phyloP scores from a whole-genome alignment of 2,329 filamentous ascomycete genomes.

The Colletotrichum navitas region DNA sequence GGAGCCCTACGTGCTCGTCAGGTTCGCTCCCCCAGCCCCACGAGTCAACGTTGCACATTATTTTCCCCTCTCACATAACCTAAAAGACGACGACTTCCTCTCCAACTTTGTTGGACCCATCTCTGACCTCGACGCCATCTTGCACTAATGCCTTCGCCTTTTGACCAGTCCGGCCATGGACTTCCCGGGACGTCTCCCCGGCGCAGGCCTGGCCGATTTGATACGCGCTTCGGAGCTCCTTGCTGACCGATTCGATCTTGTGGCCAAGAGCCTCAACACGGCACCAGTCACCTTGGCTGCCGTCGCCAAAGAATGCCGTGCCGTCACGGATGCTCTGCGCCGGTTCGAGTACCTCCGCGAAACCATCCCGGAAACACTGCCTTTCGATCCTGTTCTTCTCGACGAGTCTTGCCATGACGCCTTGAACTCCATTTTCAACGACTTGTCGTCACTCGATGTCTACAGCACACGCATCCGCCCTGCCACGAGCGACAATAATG shows the following conservation, averaged over 20 bases:
- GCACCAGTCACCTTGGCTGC: conserved; percentile 43
- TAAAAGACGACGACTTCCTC: conserved; percentile 34
- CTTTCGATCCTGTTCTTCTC: conserved; percentile 31
- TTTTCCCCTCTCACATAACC: not conserved
- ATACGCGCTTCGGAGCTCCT: conserved; percentile 32
- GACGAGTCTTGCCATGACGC: conserved; percentile 34
- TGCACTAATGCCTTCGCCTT: conserved; percentile 24
- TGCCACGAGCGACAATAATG: conserved; percentile 27
- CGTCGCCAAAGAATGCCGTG: conserved; percentile 42
- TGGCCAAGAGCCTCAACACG: conserved; percentile 42
- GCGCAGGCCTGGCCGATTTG: conserved; percentile 33
- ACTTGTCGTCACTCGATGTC: conserved; percentile 30
- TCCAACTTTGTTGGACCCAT: not conserved
- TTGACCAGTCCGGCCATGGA: conserved; percentile 38
- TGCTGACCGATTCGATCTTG: conserved; percentile 21
- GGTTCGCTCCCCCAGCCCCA: conserved; percentile 23
- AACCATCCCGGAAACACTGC: conserved; percentile 20
- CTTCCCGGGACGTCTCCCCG: conserved; percentile 41
- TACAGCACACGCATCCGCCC: conserved; percentile 34
- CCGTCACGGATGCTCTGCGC: conserved; percentile 34
- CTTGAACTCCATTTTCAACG: conserved; percentile 32
- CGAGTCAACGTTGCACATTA: conserved; percentile 30
- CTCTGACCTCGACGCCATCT: conserved; percentile 20
- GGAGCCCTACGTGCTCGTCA: conserved; percentile 25
- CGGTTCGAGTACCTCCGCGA: conserved; percentile 35